Conservation (phyloP, 192 early-diverging fungal species). For the Dissophora globulifera region DNA sequence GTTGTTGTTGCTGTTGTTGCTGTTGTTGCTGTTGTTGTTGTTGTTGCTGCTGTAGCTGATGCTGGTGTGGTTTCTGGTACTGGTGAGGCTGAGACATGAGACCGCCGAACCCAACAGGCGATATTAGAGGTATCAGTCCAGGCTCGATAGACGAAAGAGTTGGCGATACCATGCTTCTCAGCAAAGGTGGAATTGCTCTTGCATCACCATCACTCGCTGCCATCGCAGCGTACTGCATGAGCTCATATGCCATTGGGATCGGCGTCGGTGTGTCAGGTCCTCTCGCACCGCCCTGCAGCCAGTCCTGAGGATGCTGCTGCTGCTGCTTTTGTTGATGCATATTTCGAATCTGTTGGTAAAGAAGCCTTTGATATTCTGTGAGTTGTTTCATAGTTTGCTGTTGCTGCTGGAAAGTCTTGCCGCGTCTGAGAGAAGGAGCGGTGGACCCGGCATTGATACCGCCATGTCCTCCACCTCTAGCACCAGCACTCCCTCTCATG, state of each 20-base stretch:
- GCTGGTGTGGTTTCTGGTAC: constrained; percentile 3
- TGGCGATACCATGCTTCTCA: constrained; percentile 10
- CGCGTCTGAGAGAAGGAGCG: constrained; percentile 23
- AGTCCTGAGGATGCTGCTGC: constrained; percentile 7
- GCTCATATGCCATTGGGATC: constrained; percentile 31
- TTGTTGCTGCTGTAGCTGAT: background rate
- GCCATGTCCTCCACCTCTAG: background rate
- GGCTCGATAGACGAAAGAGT: background rate
- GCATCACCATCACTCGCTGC: constrained; percentile 6
- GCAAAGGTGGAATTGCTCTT: constrained; percentile 9
- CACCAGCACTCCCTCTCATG: background rate
- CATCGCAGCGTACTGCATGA: constrained; percentile 49
- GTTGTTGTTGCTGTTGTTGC: background rate
- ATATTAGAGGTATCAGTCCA: background rate
- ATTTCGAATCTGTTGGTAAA: constrained; percentile 42
- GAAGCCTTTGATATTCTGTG: constrained; percentile 37
- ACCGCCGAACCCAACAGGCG: background rate
- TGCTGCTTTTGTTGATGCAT: constrained; percentile 17
- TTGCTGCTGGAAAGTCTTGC: constrained; percentile 46
- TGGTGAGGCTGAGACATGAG: constrained; percentile 14
- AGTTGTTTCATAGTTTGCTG: constrained; percentile 49
- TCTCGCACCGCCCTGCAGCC: constrained; percentile 2
- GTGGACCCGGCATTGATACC: background rate
- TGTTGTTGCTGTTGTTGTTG: background rate
- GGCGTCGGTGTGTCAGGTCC: background rate